Percentiles rank a stretch among this genome's conserved stretches.
phyloP scores from a whole-genome alignment of 176 grass and related monocot genomes.

The Bothriochloa decipiens region DNA sequence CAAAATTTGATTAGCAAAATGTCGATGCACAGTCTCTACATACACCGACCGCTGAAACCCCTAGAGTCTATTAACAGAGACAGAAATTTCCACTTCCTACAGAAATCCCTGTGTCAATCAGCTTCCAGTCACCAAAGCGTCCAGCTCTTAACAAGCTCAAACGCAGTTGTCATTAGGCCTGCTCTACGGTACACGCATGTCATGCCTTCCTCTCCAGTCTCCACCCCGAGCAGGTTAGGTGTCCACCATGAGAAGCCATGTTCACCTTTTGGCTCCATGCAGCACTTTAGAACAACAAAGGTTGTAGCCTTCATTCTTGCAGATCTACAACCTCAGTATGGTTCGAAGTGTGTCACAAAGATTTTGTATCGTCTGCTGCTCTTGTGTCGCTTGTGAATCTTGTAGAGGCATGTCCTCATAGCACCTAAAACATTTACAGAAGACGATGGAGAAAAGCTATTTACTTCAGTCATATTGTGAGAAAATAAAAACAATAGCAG shows the following conservation, averaged over 20 bases:
- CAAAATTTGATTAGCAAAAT: slow-evolving; percentile 54
- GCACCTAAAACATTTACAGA: slow-evolving; percentile 60
- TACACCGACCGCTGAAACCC: not conserved
- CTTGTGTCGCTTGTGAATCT: slow-evolving; percentile 86
- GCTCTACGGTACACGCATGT: not conserved
- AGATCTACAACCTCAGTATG: slow-evolving; percentile 81
- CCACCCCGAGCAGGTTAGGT: slow-evolving; percentile 7
- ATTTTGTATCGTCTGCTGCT: slow-evolving; percentile 96
- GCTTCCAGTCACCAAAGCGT: not conserved
- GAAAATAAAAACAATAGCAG: not conserved
- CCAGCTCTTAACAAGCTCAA: too few species aligned
- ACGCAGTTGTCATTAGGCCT: not conserved
- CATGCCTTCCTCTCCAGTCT: not conserved
- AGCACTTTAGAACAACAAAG: not conserved
- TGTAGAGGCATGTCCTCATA: slow-evolving; percentile 98
- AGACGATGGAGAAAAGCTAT: not conserved
- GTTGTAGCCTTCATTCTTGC: not conserved
- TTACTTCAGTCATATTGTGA: not conserved
- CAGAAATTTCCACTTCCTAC: slow-evolving; percentile 25
- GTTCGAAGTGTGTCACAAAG: slow-evolving; percentile 96
- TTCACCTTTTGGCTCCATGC: not conserved
- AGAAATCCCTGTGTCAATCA: slow-evolving; percentile 5
- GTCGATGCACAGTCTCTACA: slow-evolving; percentile 17
- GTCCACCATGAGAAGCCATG: not conserved
- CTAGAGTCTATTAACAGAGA: slow-evolving; percentile 48